Percentiles rank a stretch among this genome's conserved stretches.
phyloP scores from a whole-genome alignment of 2,329 filamentous ascomycete genomes.

The Neospermospora avenae region DNA sequence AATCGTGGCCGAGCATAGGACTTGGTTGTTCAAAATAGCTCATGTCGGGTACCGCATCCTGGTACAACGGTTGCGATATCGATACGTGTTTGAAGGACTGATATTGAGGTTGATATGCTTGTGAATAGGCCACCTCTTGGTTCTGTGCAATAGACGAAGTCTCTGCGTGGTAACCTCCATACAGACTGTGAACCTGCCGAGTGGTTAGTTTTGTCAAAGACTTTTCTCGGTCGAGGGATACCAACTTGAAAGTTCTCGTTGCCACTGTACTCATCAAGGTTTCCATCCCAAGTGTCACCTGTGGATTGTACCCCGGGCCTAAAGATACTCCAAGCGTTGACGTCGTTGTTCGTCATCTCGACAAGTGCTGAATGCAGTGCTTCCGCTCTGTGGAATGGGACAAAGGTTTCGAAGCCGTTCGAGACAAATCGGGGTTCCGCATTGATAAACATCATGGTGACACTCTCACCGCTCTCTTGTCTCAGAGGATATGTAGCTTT shows the following conservation, averaged over 20 bases:
- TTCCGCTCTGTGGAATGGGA: constrained; percentile 24
- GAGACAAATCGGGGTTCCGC: constrained; percentile 30
- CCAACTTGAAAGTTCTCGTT: constrained; percentile 21
- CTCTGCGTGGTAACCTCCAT: constrained; percentile 26
- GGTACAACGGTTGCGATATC: constrained; percentile 15
- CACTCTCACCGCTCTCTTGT: constrained; percentile 30
- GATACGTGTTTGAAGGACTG: constrained; percentile 8
- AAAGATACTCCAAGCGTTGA: constrained; percentile 30
- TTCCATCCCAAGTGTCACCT: constrained; percentile 24
- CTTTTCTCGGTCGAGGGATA: neutral
- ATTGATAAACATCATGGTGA: constrained; percentile 33
- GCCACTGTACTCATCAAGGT: constrained; percentile 24
- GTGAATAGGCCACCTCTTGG: constrained; percentile 11
- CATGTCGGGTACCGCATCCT: constrained; percentile 14
- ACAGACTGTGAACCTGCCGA: constrained; percentile 19
- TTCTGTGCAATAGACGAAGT: constrained; percentile 1
- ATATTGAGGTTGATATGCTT: constrained; percentile 16
- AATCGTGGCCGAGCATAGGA: constrained; percentile 25
- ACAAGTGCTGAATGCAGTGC: constrained; percentile 27
- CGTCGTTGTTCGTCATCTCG: constrained; percentile 33
- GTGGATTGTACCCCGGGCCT: constrained; percentile 20
- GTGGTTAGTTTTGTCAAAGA: constrained; percentile 16
- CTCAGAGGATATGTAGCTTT: constrained; percentile 24
- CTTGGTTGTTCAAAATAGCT: constrained; percentile 18
- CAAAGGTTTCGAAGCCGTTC: constrained; percentile 31